Evolutionary conservation across 805 yeast genomes (phyloP).

Genomic region (Wickerhamiella nectarea): DNA sequence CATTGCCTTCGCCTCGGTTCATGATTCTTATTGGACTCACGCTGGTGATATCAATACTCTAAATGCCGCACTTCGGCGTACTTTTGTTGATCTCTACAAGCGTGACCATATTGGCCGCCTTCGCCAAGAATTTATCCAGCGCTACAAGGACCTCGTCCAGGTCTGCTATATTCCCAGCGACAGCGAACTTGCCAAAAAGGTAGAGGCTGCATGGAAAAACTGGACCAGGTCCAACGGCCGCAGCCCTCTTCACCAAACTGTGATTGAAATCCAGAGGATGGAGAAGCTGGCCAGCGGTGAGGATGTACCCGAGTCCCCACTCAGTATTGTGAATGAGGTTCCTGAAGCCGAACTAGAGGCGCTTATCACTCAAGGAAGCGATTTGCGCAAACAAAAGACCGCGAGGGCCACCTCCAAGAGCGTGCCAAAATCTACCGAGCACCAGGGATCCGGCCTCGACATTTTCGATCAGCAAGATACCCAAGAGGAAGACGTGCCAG

Average conservation of each 20-base stretch:
- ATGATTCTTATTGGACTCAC: conserved; percentile 97
- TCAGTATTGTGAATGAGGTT: conserved; percentile 34
- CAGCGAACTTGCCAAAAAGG: conserved; percentile 37
- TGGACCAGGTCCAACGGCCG: conserved; percentile 20
- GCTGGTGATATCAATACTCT: conserved; percentile 67
- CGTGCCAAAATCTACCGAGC: conserved; percentile 22
- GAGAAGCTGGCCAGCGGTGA: conserved; percentile 37
- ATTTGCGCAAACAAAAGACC: conserved; percentile 6
- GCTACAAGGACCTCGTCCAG: conserved; percentile 62
- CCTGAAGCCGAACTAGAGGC: conserved; percentile 22
- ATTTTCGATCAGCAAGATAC: conserved; percentile 22
- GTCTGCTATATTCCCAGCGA: conserved; percentile 40
- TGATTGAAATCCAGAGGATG: conserved; percentile 51
- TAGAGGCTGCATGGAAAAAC: conserved; percentile 29
- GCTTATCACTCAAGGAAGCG: conserved; percentile 21
- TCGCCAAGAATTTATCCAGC: conserved; percentile 62
- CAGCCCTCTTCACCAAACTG: conserved; percentile 60
- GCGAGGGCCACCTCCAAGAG: conserved; percentile 1
- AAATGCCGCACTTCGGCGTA: conserved; percentile 58
- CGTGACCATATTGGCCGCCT: conserved; percentile 58
- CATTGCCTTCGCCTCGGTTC: conserved; percentile 82
- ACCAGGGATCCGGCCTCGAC: conserved; percentile 24
- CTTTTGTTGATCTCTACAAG: conserved; percentile 65
- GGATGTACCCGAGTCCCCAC: conserved; percentile 39
- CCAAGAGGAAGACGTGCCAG: conserved; percentile 20